phyloP scores from a whole-genome alignment of 2,329 filamentous ascomycete species.

The Diaporthe humulicola region DNA sequence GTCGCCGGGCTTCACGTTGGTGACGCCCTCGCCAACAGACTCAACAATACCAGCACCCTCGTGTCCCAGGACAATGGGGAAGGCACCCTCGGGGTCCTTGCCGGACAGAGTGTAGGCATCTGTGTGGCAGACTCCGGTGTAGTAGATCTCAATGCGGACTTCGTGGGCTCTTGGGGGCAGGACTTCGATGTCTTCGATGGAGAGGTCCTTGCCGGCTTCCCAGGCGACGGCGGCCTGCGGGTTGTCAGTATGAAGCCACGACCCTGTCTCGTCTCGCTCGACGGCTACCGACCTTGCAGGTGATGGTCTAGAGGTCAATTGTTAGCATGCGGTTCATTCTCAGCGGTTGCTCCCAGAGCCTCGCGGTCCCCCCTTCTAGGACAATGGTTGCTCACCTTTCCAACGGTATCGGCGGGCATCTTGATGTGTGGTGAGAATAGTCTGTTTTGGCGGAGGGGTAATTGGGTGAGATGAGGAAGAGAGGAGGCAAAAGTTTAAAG shows the following conservation, averaged over 20 bases:
- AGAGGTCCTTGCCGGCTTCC: constrained; percentile 92
- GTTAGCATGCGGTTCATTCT: constrained; percentile 30
- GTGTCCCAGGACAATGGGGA: constrained; percentile 90
- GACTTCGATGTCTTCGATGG: constrained; percentile 93
- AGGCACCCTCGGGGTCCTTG: constrained; percentile 96
- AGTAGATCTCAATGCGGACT: constrained; percentile 96
- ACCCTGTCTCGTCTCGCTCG: background rate
- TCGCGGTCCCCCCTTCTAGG: background rate
- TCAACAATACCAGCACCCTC: constrained; percentile 94
- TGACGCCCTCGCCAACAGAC: constrained; percentile 94
- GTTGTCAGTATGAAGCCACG: constrained; percentile 13
- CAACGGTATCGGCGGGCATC: constrained; percentile 39
- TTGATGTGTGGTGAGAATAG: background rate
- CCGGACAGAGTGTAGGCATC: constrained; percentile 94
- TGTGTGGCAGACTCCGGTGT: constrained; percentile 99
- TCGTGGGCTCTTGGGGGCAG: constrained; percentile 89
- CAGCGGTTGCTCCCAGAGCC: background rate
- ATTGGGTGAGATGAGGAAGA: constrained; percentile 40
- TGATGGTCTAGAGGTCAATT: constrained; percentile 32
- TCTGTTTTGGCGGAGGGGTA: constrained; percentile 44
- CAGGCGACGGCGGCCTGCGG: constrained; percentile 93
- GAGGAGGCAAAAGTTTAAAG: constrained; percentile 36
- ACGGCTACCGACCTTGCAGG: constrained; percentile 36
- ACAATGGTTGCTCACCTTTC: constrained; percentile 33
- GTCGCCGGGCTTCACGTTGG: constrained; percentile 93